Evolutionary conservation across 495 filamentous ascomycete genomes (phyloP).

Genomic region (Neurospora sp.): DNA sequence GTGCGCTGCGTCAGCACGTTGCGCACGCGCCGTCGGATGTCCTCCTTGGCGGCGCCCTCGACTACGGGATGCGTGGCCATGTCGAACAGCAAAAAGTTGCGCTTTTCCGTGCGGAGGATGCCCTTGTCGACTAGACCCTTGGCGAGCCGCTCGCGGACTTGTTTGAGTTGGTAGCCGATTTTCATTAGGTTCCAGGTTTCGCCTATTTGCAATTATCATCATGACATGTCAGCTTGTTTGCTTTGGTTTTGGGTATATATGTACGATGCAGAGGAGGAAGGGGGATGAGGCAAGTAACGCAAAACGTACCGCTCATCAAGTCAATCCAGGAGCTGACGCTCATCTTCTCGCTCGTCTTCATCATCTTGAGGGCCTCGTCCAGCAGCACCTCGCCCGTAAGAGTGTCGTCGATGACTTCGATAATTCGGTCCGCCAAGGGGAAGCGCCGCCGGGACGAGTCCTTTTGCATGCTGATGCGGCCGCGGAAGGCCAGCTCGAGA

Average conservation of each 20-base stretch:
- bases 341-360: constrained; percentile 99
- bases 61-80: constrained; percentile 99
- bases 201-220: constrained; percentile 40
- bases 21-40: constrained; percentile 84
- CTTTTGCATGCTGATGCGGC: constrained; percentile 97
- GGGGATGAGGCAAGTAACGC: neutral
- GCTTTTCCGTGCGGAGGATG: constrained; percentile 95
- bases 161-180: constrained; percentile 98
- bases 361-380: constrained; percentile 98
- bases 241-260: neutral
- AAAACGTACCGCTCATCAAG: constrained; percentile 78
- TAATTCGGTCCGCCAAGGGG: constrained; percentile 81
- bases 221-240: neutral
- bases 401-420: constrained; percentile 95
- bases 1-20: constrained; percentile 89
- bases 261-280: neutral
- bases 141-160: constrained; percentile 92
- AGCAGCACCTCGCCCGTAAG: constrained; percentile 95
- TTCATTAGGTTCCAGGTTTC: constrained; percentile 99
- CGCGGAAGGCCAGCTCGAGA: constrained; percentile 89
- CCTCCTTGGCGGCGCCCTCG: constrained; percentile 93
- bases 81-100: constrained; percentile 98
- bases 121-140: constrained; percentile 99
- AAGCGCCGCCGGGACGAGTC: constrained; percentile 87
- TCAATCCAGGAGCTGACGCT: constrained; percentile 98